Evolutionary conservation across 2,329 filamentous ascomycete species (phyloP).

Genomic region (Pseudocercospora fijiensis): DNA sequence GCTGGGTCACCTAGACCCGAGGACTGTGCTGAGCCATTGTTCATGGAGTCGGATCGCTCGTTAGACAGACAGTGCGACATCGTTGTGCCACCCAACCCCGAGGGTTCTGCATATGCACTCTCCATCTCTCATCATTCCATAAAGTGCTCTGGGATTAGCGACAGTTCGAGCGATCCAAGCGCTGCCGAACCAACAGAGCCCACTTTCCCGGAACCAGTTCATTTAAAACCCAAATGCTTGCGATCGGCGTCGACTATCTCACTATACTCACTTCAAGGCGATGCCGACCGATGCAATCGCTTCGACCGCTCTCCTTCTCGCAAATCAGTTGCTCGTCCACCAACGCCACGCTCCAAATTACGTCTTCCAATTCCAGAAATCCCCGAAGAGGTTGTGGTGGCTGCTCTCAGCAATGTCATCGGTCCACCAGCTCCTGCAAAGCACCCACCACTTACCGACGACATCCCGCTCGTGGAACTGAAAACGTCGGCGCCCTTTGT

Average conservation of each 20-base stretch:
- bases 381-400: background rate
- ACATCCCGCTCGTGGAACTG: background rate
- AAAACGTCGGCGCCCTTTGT: background rate
- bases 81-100: background rate
- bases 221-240: background rate
- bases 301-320: background rate
- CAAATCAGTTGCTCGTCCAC: background rate
- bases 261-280: background rate
- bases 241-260: background rate
- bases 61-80: background rate
- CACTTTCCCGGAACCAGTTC: background rate
- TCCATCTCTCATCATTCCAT: background rate
- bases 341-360: background rate
- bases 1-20: background rate
- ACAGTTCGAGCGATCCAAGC: background rate
- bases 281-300: background rate
- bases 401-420: background rate
- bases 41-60: background rate
- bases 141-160: background rate
- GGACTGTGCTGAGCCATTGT: background rate
- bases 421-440: background rate
- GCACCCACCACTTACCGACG: background rate
- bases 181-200: background rate
- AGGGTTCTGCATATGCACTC: background rate
- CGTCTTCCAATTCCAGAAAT: background rate